Percentiles rank a stretch among this genome's conserved stretches.
These are phyloP conservation scores for Bremia lactucae DNA, from an alignment of 352 stramenopile species.

Conservation along the genomic window DNA sequence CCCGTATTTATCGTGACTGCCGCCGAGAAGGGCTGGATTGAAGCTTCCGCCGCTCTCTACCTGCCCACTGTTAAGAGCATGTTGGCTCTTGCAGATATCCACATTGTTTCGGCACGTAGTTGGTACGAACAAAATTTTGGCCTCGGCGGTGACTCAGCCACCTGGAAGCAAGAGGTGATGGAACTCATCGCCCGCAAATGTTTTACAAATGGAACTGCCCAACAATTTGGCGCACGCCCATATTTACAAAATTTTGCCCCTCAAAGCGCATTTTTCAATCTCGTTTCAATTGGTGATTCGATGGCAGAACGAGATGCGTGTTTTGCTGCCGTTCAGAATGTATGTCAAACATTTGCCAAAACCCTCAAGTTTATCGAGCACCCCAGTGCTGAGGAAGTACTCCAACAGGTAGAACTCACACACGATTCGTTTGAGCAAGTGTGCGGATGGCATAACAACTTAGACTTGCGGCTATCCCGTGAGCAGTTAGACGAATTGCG, in stretches of 20 bases:
- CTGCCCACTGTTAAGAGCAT: constrained; percentile 53
- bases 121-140: constrained; percentile 84
- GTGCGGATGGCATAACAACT: constrained; percentile 59
- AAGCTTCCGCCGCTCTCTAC: constrained; percentile 73
- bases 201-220: constrained; percentile 32
- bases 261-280: constrained; percentile 56
- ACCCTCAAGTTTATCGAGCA: constrained; percentile 83
- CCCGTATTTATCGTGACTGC: constrained; percentile 82
- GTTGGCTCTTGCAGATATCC: constrained; percentile 62
- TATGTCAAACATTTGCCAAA: constrained; percentile 69
- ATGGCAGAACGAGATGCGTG: constrained; percentile 82
- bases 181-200: constrained; percentile 80
- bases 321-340: constrained; percentile 50
- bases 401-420: constrained; percentile 76
- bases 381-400: constrained; percentile 63
- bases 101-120: constrained; percentile 76
- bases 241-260: constrained; percentile 1
- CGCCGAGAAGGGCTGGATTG: constrained; percentile 74
- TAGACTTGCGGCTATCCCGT: constrained; percentile 68
- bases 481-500: constrained; percentile 67
- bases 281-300: constrained; percentile 76
- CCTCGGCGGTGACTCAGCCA: constrained; percentile 57
- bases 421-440: constrained; percentile 83
- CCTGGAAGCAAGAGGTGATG: constrained; percentile 83
- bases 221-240: constrained; percentile 1